A percentile compares a stretch with the other conserved stretches of the same genome.
These are phyloP conservation scores for Adansonia grandidieri DNA, from an alignment of 441 rosid genomes.

Conservation along the genomic window DNA sequence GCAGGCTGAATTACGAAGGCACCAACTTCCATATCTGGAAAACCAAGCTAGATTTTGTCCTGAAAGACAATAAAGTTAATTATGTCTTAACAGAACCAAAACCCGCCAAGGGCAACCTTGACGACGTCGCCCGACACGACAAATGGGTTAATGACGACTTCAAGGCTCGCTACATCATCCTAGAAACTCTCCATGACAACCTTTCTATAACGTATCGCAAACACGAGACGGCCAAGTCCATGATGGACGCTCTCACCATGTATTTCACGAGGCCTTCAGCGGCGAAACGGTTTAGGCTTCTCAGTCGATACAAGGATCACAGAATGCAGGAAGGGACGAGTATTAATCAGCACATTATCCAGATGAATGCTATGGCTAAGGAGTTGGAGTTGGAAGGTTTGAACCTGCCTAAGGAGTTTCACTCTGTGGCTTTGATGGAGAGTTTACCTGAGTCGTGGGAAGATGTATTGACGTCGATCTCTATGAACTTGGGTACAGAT, in stretches of 20 bases:
- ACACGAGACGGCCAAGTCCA: neutral
- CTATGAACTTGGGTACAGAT: neutral
- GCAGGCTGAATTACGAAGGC: neutral
- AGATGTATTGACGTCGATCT: neutral
- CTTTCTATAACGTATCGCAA: neutral
- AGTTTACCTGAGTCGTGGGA: constrained; percentile 6
- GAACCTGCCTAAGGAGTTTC: neutral
- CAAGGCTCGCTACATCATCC: constrained; percentile 20
- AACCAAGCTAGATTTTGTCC: neutral
- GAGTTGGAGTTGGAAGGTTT: constrained; percentile 18
- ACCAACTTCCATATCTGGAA: constrained; percentile 10
- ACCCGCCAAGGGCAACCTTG: neutral
- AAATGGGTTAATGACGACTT: constrained; percentile 14
- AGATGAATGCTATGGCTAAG: constrained; percentile 19
- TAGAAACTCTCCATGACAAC: neutral
- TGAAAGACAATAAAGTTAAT: neutral
- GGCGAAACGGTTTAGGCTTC: neutral
- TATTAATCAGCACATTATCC: neutral
- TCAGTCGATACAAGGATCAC: constrained; percentile 14
- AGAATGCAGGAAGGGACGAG: constrained; percentile 12
- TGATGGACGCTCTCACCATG: neutral
- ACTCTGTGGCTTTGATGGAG: neutral
- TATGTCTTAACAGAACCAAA: neutral
- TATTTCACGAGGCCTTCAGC: neutral
- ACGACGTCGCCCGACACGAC: neutral